phyloP scores from a whole-genome alignment of 495 filamentous ascomycete species.

The Terfezia claveryi region DNA sequence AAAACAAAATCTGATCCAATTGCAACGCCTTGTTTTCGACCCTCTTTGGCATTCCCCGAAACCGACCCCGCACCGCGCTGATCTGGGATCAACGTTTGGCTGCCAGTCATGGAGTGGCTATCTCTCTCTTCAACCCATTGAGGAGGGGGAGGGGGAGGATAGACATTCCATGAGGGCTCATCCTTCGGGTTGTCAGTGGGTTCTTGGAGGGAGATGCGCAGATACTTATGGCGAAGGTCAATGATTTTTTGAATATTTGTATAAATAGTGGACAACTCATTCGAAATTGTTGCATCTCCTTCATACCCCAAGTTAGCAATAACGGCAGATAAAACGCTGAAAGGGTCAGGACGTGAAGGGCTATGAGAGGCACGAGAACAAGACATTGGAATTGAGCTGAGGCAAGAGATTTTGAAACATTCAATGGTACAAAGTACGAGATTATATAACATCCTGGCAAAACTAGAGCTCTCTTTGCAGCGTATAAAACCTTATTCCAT shows the following conservation, averaged over 20 bases:
- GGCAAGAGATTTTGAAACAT: neutral
- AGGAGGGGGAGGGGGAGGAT: slow-evolving; percentile 74
- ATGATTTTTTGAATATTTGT: slow-evolving; percentile 65
- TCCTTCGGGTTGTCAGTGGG: slow-evolving; percentile 70
- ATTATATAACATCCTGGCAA: too few relatives aligned
- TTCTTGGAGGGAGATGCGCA: slow-evolving; percentile 63
- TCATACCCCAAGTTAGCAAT: slow-evolving; percentile 24
- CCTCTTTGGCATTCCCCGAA: slow-evolving; percentile 19
- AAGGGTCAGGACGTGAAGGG: slow-evolving; percentile 10
- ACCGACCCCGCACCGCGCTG: neutral
- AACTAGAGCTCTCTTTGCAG: neutral
- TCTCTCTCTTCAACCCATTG: slow-evolving; percentile 49
- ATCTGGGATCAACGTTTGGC: slow-evolving; percentile 2
- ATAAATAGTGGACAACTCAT: slow-evolving; percentile 67
- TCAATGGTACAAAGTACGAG: too few relatives aligned
- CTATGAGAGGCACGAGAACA: slow-evolving; percentile 2
- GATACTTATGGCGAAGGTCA: slow-evolving; percentile 73
- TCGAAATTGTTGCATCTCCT: slow-evolving; percentile 46
- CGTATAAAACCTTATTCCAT: neutral
- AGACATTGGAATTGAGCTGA: slow-evolving; percentile 8
- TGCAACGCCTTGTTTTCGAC: slow-evolving; percentile 69
- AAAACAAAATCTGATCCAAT: slow-evolving; percentile 84
- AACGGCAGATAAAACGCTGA: slow-evolving; percentile 5
- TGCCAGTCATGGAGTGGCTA: neutral
- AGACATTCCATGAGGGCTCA: slow-evolving; percentile 62